A percentile compares a stretch with the other conserved stretches of the same genome.
Evolutionary conservation across 2,329 filamentous ascomycete genomes (phyloP).

Genomic region (Ophiostoma ips): DNA sequence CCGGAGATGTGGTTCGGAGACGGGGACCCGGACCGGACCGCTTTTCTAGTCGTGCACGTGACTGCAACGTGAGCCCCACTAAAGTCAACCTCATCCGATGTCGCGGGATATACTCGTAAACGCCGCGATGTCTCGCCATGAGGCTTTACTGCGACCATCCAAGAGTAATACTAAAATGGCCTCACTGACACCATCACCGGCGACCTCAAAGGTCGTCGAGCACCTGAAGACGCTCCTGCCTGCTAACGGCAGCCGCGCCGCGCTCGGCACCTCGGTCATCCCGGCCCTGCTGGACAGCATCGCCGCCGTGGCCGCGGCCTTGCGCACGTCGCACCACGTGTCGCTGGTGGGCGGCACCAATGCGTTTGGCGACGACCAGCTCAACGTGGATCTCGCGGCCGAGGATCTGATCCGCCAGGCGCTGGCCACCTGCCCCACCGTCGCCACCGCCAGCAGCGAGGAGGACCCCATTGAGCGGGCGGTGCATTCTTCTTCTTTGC

Average conservation of each 20-base stretch:
- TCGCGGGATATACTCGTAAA: no score
- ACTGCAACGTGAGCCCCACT: neutral
- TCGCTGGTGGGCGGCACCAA: constrained; percentile 34
- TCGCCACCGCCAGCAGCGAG: constrained; percentile 42
- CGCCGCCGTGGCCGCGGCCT: constrained; percentile 28
- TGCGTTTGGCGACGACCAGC: constrained; percentile 35
- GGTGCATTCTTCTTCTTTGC: no score
- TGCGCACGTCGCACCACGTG: constrained; percentile 32
- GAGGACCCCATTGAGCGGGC: constrained; percentile 41
- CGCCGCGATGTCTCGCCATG: neutral
- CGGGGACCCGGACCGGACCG: neutral
- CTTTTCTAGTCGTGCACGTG: neutral
- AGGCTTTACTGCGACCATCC: neutral
- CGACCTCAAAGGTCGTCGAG: neutral
- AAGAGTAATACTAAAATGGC: neutral
- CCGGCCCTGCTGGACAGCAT: constrained; percentile 34
- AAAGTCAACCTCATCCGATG: neutral
- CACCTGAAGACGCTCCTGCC: constrained; percentile 1
- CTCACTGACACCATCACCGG: neutral
- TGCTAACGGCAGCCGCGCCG: neutral
- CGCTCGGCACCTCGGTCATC: constrained; percentile 31
- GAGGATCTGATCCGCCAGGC: constrained; percentile 33
- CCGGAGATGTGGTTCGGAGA: neutral
- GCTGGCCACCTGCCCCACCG: constrained; percentile 29
- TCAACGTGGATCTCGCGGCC: constrained; percentile 28